Evolutionary conservation across 139 green algal genomes (phyloP).

Genomic region (Micractinium sp.): DNA sequence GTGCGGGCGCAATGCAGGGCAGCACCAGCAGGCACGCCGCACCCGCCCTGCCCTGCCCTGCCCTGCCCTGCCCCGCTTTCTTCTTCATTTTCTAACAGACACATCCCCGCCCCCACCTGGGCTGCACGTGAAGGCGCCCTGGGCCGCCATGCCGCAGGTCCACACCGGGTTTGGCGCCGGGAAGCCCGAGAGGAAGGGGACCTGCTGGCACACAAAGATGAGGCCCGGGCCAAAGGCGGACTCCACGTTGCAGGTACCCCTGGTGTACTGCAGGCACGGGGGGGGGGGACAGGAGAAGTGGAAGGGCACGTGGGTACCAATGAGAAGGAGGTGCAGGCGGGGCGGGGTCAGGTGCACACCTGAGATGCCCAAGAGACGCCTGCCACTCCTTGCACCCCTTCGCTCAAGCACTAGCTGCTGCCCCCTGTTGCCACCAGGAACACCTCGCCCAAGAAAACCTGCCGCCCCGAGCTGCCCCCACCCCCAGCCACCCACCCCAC

Average conservation of each 20-base stretch:
- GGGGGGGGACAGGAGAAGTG: too few species aligned
- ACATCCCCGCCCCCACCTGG: neutral
- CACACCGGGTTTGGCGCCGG: slow-evolving; percentile 9
- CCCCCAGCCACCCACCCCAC: neutral
- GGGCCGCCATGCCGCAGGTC: slow-evolving; percentile 38
- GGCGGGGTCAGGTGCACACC: too few species aligned
- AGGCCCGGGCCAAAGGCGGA: neutral
- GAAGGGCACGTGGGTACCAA: neutral
- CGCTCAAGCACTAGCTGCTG: too few species aligned
- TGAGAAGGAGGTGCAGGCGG: too few species aligned
- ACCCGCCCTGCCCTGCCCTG: too few species aligned
- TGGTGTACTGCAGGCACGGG: slow-evolving; percentile 20
- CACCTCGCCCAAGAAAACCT: too few species aligned
- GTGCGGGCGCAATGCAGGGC: neutral
- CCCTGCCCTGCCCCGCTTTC: too few species aligned
- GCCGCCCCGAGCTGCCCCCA: neutral
- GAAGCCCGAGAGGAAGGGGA: slow-evolving; percentile 7
- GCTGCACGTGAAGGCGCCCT: slow-evolving; percentile 38
- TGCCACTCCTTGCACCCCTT: too few species aligned
- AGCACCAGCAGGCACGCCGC: neutral
- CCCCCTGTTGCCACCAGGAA: too few species aligned
- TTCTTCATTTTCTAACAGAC: neutral
- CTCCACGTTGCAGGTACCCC: slow-evolving; percentile 18
- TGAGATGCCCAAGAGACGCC: neutral
- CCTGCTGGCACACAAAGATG: slow-evolving; percentile 6